Conservation (phyloP, 2,329 filamentous ascomycete genomes). For the Talaromyces sp. region DNA sequence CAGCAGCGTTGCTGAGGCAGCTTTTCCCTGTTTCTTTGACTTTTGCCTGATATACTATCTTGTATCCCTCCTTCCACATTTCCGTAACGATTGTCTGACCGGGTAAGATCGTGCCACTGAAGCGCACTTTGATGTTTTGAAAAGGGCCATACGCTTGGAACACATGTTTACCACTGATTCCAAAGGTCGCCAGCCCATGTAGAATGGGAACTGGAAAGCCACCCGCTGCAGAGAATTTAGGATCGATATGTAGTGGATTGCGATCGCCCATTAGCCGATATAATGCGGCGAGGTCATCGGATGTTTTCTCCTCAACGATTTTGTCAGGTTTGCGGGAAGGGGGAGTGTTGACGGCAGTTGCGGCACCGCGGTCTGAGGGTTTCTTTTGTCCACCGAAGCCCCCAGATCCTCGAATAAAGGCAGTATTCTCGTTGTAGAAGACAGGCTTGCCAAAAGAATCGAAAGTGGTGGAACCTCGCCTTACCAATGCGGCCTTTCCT, state of each 20-base stretch:
- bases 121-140: slow-evolving; percentile 89
- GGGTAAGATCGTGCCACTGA: slow-evolving; percentile 78
- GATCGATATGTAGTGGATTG: slow-evolving; percentile 95
- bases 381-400: slow-evolving; percentile 84
- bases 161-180: slow-evolving; percentile 85
- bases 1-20: slow-evolving; percentile 76
- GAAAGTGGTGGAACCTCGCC: slow-evolving; percentile 75
- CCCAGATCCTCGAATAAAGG: slow-evolving; percentile 86
- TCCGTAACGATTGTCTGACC: slow-evolving; percentile 88
- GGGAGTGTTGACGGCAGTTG: slow-evolving; percentile 75
- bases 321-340: slow-evolving; percentile 75
- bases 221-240: slow-evolving; percentile 86
- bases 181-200: slow-evolving; percentile 95
- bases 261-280: slow-evolving; percentile 93
- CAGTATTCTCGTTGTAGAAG: slow-evolving; percentile 92
- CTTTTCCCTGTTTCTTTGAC: slow-evolving; percentile 91
- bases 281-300: slow-evolving; percentile 84
- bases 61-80: slow-evolving; percentile 86
- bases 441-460: slow-evolving; percentile 82
- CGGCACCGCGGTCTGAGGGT: slow-evolving; percentile 63
- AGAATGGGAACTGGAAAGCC: slow-evolving; percentile 93
- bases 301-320: slow-evolving; percentile 80
- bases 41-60: slow-evolving; percentile 78
- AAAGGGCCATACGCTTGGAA: slow-evolving; percentile 77
- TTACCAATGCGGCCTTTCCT: slow-evolving; percentile 80